phyloP scores from a whole-genome alignment of 352 stramenopile genomes.

The Pythium graminicola region DNA sequence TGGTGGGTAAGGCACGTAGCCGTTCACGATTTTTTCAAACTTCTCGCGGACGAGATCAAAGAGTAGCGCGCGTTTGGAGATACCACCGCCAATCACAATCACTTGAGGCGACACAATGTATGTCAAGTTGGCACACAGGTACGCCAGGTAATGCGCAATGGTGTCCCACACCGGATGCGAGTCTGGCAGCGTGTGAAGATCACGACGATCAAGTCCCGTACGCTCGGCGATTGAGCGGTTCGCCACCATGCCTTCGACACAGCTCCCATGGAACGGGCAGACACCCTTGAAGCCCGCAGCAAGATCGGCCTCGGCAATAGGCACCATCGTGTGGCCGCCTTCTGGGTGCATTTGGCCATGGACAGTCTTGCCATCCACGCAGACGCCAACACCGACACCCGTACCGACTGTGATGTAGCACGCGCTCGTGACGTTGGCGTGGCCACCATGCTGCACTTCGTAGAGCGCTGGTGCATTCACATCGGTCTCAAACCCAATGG shows the following conservation, averaged over 20 bases:
- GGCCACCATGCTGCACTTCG: slow-evolving; percentile 83
- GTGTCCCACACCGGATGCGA: slow-evolving; percentile 90
- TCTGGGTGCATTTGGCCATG: slow-evolving; percentile 96
- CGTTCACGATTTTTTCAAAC: slow-evolving; percentile 71
- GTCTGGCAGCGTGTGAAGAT: slow-evolving; percentile 76
- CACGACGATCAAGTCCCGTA: slow-evolving; percentile 60
- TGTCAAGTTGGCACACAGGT: slow-evolving; percentile 92
- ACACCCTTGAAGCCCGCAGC: slow-evolving; percentile 68
- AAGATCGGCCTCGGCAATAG: slow-evolving; percentile 64
- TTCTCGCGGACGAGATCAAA: slow-evolving; percentile 74
- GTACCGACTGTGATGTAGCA: slow-evolving; percentile 97
- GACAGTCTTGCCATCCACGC: slow-evolving; percentile 87
- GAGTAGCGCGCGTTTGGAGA: slow-evolving; percentile 88
- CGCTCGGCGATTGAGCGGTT: slow-evolving; percentile 87
- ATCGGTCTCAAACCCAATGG: slow-evolving; percentile 94
- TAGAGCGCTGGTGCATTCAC: slow-evolving; percentile 96
- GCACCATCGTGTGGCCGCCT: slow-evolving; percentile 78
- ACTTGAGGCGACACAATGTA: slow-evolving; percentile 90
- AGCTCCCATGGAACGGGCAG: slow-evolving; percentile 88
- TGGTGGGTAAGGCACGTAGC: slow-evolving; percentile 69
- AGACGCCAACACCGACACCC: slow-evolving; percentile 93
- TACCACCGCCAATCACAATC: slow-evolving; percentile 94
- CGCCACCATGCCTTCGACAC: slow-evolving; percentile 90
- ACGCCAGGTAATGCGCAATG: slow-evolving; percentile 93
- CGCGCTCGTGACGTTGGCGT: slow-evolving; percentile 66